Evolutionary conservation across 768 basidiomycete species (phyloP).

Genomic region (Boletus huronensis): DNA sequence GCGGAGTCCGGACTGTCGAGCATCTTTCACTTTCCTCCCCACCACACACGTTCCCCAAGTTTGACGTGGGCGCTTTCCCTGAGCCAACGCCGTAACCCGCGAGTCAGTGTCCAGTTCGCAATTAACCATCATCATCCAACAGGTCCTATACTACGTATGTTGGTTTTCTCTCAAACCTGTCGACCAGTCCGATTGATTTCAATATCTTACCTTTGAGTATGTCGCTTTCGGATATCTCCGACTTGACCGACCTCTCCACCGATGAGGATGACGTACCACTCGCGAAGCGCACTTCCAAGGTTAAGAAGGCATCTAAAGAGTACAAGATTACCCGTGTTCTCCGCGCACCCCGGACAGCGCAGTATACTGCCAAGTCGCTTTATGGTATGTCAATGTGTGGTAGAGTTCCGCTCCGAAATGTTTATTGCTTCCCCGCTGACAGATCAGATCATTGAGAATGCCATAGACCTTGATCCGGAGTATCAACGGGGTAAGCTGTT

Average conservation of each 20-base stretch:
- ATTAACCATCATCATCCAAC: neutral
- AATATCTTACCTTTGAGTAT: conserved; percentile 12
- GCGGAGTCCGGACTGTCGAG: too few relatives aligned
- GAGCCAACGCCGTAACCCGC: neutral
- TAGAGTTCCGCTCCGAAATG: neutral
- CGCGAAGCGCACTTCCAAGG: conserved; percentile 17
- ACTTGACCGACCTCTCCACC: conserved; percentile 45
- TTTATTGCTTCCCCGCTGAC: neutral
- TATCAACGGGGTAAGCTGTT: conserved; percentile 56
- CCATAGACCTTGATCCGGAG: conserved; percentile 58
- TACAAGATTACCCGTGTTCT: conserved; percentile 33
- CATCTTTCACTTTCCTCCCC: neutral
- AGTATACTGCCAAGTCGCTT: conserved; percentile 42
- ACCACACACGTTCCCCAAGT: neutral
- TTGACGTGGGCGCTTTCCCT: neutral
- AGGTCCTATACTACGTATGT: neutral
- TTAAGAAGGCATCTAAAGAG: conserved; percentile 28
- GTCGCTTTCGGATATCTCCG: conserved; percentile 42
- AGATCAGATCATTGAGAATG: conserved; percentile 48
- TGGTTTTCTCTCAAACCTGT: neutral
- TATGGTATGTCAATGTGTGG: conserved; percentile 35
- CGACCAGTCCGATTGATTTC: neutral
- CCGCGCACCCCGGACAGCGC: conserved; percentile 36
- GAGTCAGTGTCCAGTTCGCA: neutral
- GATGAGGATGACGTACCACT: conserved; percentile 37